phyloP scores from a whole-genome alignment of 768 basidiomycete genomes.

The Mycena venus region DNA sequence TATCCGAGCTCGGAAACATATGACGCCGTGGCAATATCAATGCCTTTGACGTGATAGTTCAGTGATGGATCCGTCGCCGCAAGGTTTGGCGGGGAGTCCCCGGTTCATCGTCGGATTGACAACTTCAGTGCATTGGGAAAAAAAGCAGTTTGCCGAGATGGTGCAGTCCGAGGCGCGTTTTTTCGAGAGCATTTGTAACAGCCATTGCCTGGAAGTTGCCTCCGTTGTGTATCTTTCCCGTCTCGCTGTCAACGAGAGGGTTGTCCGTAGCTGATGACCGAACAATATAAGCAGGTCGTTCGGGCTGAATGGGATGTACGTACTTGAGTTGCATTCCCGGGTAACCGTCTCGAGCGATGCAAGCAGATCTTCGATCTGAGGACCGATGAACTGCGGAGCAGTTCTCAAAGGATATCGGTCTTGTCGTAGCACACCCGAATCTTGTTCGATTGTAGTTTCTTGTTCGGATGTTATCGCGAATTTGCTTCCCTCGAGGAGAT shows the following conservation, averaged over 20 bases:
- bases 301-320: slow-evolving; percentile 38
- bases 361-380: slow-evolving; percentile 86
- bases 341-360: slow-evolving; percentile 73
- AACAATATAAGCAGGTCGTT: slow-evolving; percentile 4
- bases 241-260: slow-evolving; percentile 81
- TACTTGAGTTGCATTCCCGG: slow-evolving; percentile 87
- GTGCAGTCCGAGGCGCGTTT: slow-evolving; percentile 80
- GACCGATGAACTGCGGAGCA: slow-evolving; percentile 88
- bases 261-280: slow-evolving; percentile 82
- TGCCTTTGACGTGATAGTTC: slow-evolving; percentile 87
- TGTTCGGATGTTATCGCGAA: slow-evolving; percentile 78
- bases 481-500: slow-evolving; percentile 75
- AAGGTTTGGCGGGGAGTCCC: slow-evolving; percentile 84
- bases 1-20: slow-evolving; percentile 87
- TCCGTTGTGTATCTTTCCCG: slow-evolving; percentile 79
- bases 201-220: slow-evolving; percentile 90
- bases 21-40: slow-evolving; percentile 87
- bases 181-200: slow-evolving; percentile 90
- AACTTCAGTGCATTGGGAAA: slow-evolving; percentile 78
- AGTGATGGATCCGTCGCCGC: slow-evolving; percentile 85
- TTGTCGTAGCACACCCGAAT: slow-evolving; percentile 81
- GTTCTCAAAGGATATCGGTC: slow-evolving; percentile 85
- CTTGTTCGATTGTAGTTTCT: slow-evolving; percentile 80
- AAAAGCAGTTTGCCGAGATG: slow-evolving; percentile 80
- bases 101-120: slow-evolving; percentile 85